Percentiles rank a stretch among this genome's conserved stretches.
phyloP scores from a whole-genome alignment of 2,329 filamentous ascomycete genomes.

The Arachnomyces sp. region DNA sequence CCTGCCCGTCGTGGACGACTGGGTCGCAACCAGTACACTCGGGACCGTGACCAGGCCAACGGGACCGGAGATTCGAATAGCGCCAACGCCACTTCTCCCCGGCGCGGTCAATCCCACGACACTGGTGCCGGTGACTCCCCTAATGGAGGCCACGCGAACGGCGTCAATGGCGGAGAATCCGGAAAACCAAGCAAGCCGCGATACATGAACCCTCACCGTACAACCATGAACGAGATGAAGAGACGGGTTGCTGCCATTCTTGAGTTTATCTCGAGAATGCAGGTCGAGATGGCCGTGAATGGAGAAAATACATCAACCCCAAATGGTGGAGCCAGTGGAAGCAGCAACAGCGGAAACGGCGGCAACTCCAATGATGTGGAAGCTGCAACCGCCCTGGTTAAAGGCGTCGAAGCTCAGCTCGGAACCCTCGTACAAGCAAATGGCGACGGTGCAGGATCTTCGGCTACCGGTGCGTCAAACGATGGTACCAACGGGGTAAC shows the following conservation, averaged over 20 bases:
- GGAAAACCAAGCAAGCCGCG: conserved; percentile 55
- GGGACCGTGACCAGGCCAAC: conserved; percentile 59
- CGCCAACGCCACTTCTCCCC: conserved; percentile 29
- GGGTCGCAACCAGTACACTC: conserved; percentile 76
- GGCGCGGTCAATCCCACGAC: conserved; percentile 34
- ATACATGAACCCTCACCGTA: conserved; percentile 48
- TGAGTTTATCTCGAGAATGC: conserved; percentile 82
- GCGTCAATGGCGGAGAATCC: conserved; percentile 49
- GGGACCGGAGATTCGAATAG: conserved; percentile 37
- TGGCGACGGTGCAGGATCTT: conserved; percentile 19
- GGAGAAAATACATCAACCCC: conserved; percentile 38
- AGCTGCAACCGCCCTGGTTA: conserved; percentile 7
- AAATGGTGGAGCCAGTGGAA: conserved; percentile 25
- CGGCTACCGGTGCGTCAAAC: conserved; percentile 3
- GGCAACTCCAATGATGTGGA: conserved; percentile 2
- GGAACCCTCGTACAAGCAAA: conserved; percentile 19
- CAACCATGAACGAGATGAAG: conserved; percentile 83
- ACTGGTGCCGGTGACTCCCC: conserved; percentile 31
- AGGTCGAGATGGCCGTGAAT: conserved; percentile 70
- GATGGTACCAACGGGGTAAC: conserved; percentile 18
- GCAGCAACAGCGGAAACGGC: conserved; percentile 11
- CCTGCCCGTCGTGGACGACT: conserved; percentile 59
- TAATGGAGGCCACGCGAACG: conserved; percentile 28
- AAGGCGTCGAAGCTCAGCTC: conserved; percentile 28
- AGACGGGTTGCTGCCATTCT: conserved; percentile 75